Evolutionary conservation across 2,329 filamentous ascomycete genomes (phyloP), one percentile per base, ranked within the genome.

Genomic region (Magnaporthiopsis rhizophila): DNA sequence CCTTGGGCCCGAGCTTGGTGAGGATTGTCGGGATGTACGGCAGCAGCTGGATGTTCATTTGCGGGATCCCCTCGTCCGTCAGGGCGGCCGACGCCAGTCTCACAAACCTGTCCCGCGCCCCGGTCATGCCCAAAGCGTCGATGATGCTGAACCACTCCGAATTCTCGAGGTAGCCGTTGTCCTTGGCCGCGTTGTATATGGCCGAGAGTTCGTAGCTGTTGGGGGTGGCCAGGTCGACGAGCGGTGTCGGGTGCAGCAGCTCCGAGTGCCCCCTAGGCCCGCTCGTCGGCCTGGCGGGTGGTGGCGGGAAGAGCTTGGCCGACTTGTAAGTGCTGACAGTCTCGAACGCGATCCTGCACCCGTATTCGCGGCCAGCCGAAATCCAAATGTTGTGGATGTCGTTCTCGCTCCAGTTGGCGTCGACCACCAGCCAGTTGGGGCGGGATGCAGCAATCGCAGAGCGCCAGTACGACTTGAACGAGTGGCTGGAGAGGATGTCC

Each of bases 261-360:
- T 24, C 63, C 50, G 21, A 50, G 58, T 18, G 28, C 38, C 38
- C 58, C 72, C 24, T 76, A 71, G 13, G 72, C n/a, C 45, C 45
- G 45, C 45, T 53, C 75, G 36, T 71, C 74, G 50, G 68, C 61
- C 64, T 32, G 78, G 65, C 12, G 3, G 26, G 58, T 18, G 30
- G 13, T 21, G 72, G 68, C 34, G 77, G 77, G 76, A 95, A 96
- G 7, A 93, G 79, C 11, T 86, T 82, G 60, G 83, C 80, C 4
- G 91, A 85, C 78, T 98, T 99, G 65, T 86, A 86, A 1, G 84
- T 86, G 1, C 91, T 96, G 8, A 98, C 95, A 1, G 95, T 94
- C 75, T 98, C 95, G 71, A 94, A 96, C 15, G 90, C 89, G 7
- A 93, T 82, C 26, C 80, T 82, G 21, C 84, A 82, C 5, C 79